Percentiles rank a stretch among this genome's conserved stretches.
Conservation (phyloP, 208 protist species). For the Herpetomonas muscarum region DNA sequence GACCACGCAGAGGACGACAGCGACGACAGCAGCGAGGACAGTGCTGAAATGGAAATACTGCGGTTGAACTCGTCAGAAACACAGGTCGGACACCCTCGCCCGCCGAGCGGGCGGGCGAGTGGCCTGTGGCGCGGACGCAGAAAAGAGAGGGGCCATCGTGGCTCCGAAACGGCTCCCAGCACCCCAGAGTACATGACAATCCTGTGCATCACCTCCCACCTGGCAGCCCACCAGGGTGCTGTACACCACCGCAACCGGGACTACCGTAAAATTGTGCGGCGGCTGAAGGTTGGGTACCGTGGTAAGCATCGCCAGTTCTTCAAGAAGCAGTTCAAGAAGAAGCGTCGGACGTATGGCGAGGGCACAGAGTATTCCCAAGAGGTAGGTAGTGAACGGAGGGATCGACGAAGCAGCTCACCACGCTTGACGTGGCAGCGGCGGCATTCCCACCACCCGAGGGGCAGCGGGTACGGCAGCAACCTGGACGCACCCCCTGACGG, state of each 20-base stretch:
- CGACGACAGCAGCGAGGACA: too few species aligned
- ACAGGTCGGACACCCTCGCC: too few species aligned
- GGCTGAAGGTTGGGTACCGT: conserved; percentile 37
- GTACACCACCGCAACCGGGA: conserved; percentile 78
- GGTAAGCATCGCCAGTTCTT: conserved; percentile 41
- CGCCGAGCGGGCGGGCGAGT: not conserved
- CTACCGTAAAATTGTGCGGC: conserved; percentile 66
- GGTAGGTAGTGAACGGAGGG: too few species aligned
- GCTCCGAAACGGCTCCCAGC: too few species aligned
- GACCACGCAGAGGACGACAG: too few species aligned
- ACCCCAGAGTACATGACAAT: conserved; percentile 49
- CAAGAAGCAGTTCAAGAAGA: conserved; percentile 7
- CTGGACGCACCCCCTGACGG: not conserved
- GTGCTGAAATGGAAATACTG: too few species aligned
- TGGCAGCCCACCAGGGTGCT: conserved; percentile 85
- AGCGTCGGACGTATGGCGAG: not conserved
- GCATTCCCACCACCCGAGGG: not conserved
- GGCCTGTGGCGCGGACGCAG: too few species aligned
- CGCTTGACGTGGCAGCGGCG: not conserved
- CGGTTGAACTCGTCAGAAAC: too few species aligned
- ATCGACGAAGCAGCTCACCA: too few species aligned
- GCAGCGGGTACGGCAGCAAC: not conserved
- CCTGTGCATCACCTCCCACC: conserved; percentile 87
- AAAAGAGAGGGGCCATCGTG: too few species aligned
- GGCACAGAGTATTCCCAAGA: not conserved